Evolutionary conservation across 192 early-diverging fungal species (phyloP).

Genomic region (Radiomyces spectabilis): DNA sequence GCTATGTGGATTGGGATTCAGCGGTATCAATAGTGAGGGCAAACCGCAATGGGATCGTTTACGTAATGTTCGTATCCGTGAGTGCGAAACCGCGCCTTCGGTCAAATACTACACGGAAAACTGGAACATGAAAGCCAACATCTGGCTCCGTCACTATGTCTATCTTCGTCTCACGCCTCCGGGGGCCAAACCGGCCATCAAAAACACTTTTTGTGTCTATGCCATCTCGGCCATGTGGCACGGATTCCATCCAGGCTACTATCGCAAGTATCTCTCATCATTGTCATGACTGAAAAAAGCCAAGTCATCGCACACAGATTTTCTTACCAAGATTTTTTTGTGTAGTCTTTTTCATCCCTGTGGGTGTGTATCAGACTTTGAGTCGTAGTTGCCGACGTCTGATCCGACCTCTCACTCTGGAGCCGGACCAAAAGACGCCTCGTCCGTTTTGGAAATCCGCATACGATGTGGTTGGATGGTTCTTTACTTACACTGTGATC

Average conservation of each 20-base stretch:
- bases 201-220: slow-evolving; percentile 70
- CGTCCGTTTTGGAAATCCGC: not conserved
- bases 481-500: not conserved
- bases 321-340: not conserved
- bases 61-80: slow-evolving; percentile 68
- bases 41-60: slow-evolving; percentile 61
- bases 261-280: slow-evolving; percentile 32
- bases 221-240: slow-evolving; percentile 91
- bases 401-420: not conserved
- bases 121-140: slow-evolving; percentile 90
- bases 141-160: slow-evolving; percentile 83
- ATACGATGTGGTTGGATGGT: not conserved
- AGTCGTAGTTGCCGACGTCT: not conserved
- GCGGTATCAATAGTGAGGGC: slow-evolving; percentile 53
- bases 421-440: not conserved
- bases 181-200: slow-evolving; percentile 34
- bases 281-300: not conserved
- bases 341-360: slow-evolving; percentile 2
- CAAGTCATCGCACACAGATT: not conserved
- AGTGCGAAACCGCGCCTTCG: slow-evolving; percentile 72
- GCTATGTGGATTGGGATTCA: slow-evolving; percentile 77
- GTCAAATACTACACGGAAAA: slow-evolving; percentile 65
- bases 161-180: slow-evolving; percentile 57
- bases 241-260: slow-evolving; percentile 88
- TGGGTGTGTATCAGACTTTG: not conserved